These are phyloP conservation scores for Tuber brumale DNA, from an alignment of 495 filamentous ascomycete genomes.

Conservation along the genomic window DNA sequence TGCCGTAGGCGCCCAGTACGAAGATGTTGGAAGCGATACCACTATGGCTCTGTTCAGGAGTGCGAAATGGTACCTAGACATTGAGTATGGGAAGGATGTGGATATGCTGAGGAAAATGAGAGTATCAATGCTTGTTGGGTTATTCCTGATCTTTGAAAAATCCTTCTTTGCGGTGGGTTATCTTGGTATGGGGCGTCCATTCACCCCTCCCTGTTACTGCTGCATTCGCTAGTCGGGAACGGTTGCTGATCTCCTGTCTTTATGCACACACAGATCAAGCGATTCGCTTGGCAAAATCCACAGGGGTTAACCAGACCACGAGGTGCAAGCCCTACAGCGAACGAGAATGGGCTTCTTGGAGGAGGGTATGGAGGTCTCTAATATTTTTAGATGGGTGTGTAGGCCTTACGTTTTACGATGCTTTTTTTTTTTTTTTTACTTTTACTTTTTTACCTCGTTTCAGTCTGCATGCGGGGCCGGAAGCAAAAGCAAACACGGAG, in stretches of 20 bases:
- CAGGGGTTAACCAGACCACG: slow-evolving; percentile 18
- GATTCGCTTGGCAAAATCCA: slow-evolving; percentile 23
- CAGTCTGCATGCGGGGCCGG: neutral
- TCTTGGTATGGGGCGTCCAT: slow-evolving; percentile 19
- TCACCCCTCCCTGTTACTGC: neutral
- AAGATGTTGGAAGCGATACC: slow-evolving; percentile 13
- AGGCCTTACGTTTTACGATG: slow-evolving; percentile 5
- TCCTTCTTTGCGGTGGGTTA: slow-evolving; percentile 28
- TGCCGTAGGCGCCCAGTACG: slow-evolving; percentile 36
- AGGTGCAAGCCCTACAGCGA: slow-evolving; percentile 28
- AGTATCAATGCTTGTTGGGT: slow-evolving; percentile 30
- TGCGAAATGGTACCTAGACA: slow-evolving; percentile 39
- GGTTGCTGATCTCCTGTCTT: slow-evolving; percentile 9
- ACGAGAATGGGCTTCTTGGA: slow-evolving; percentile 30
- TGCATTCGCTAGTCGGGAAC: neutral
- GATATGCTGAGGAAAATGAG: slow-evolving; percentile 28
- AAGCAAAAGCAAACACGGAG: neutral
- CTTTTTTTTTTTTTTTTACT: neutral
- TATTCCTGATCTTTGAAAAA: slow-evolving; percentile 36
- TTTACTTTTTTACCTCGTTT: neutral
- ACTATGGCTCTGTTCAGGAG: slow-evolving; percentile 32
- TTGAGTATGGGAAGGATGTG: slow-evolving; percentile 19
- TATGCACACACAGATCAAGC: slow-evolving; percentile 25
- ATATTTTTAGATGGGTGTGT: slow-evolving; percentile 39
- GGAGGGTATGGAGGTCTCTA: slow-evolving; percentile 35